These are phyloP conservation scores for Termitomyces sp. DNA, from an alignment of 768 basidiomycete species.

Conservation along the genomic window DNA sequence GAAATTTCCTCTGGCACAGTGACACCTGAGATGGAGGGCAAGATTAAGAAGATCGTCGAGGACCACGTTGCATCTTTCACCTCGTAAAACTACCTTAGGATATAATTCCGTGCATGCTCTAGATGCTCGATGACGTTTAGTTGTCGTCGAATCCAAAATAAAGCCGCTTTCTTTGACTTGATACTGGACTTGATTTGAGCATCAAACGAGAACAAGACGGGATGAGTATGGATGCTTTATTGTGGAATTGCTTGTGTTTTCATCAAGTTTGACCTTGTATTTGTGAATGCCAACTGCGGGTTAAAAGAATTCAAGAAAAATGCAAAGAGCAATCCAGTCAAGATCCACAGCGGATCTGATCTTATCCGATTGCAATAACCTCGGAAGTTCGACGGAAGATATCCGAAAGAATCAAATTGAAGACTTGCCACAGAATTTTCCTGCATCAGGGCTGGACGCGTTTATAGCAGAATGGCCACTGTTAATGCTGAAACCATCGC, in stretches of 20 bases:
- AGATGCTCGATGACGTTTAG: conserved; percentile 13
- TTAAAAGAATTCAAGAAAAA: no score
- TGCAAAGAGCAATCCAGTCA: no score
- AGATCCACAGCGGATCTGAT: background rate
- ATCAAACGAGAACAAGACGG: no score
- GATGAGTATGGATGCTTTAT: no score
- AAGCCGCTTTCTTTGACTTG: conserved; percentile 19
- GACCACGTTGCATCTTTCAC: conserved; percentile 82
- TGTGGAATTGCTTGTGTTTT: no score
- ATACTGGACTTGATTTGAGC: no score
- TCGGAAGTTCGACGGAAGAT: conserved; percentile 9
- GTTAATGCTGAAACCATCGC: conserved; percentile 58
- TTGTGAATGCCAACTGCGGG: no score
- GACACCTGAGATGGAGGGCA: conserved; percentile 83
- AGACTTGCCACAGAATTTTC: background rate
- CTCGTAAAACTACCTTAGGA: conserved; percentile 33
- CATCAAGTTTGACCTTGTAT: no score
- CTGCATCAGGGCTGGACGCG: background rate
- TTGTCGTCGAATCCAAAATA: conserved; percentile 14
- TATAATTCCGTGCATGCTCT: conserved; percentile 11
- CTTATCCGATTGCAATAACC: conserved; percentile 4
- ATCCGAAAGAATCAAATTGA: background rate
- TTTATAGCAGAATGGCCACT: conserved; percentile 4
- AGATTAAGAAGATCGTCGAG: conserved; percentile 94
- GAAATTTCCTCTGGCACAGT: conserved; percentile 83